Conservation (phyloP, 73 alveolate genomes). For the Paraurostyla sp. region DNA sequence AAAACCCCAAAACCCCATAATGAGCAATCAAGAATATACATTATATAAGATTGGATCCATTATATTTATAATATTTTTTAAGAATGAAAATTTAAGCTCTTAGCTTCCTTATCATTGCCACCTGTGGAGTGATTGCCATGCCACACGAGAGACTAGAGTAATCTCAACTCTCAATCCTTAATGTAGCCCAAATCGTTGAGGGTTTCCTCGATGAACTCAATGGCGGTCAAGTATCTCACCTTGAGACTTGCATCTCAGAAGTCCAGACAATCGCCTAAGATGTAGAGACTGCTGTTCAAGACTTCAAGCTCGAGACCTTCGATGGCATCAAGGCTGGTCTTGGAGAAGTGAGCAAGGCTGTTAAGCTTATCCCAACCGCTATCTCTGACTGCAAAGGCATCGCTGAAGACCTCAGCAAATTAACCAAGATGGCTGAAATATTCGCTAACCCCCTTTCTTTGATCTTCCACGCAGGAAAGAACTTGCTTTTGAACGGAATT, state of each 20-base stretch:
- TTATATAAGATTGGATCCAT: no score
- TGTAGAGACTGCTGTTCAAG: slow-evolving; percentile 19
- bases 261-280: background rate
- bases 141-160: no score
- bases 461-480: slow-evolving; percentile 33
- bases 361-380: slow-evolving; percentile 37
- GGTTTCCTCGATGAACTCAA: slow-evolving; percentile 41
- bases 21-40: no score
- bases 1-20: no score
- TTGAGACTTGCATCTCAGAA: slow-evolving; percentile 16
- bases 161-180: background rate
- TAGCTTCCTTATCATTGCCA: no score
- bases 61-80: no score
- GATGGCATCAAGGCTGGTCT: slow-evolving; percentile 50
- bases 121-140: no score
- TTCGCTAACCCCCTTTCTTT: slow-evolving; percentile 27
- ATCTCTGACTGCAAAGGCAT: slow-evolving; percentile 1
- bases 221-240: background rate
- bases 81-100: no score
- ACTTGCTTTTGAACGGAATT: slow-evolving; percentile 23
- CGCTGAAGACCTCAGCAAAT: background rate
- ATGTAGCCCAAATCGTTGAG: slow-evolving; percentile 32
- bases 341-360: slow-evolving; percentile 8
- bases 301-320: slow-evolving; percentile 37
- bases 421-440: slow-evolving; percentile 42